phyloP scores from a whole-genome alignment of 2,329 filamentous ascomycete species.

The Domatiomyces globalis region DNA sequence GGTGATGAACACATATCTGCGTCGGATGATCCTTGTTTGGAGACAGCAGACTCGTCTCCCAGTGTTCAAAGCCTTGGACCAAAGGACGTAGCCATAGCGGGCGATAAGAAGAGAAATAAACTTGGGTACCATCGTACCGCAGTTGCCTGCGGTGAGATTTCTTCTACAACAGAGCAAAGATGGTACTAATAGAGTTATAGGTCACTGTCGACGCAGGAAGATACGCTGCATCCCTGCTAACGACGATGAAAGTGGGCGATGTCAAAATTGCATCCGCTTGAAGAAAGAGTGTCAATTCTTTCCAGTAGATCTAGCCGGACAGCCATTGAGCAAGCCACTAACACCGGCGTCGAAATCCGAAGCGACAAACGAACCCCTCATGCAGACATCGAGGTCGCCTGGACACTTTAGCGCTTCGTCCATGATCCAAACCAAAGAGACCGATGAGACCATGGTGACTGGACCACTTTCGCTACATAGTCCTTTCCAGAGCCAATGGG shows the following conservation, averaged over 20 bases:
- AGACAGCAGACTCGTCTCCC: slow-evolving; percentile 27
- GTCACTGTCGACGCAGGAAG: slow-evolving; percentile 82
- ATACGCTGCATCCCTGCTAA: slow-evolving; percentile 74
- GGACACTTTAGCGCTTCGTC: not conserved
- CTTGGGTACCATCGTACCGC: slow-evolving; percentile 90
- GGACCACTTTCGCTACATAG: not conserved
- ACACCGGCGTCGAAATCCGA: not conserved
- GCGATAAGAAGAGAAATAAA: slow-evolving; percentile 70
- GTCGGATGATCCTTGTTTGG: not conserved
- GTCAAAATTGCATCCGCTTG: slow-evolving; percentile 81
- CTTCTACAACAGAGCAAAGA: slow-evolving; percentile 1
- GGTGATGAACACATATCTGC: not conserved
- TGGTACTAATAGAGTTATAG: slow-evolving; percentile 34
- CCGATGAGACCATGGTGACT: not conserved
- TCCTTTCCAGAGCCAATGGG: not conserved
- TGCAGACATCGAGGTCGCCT: not conserved
- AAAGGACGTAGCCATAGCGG: slow-evolving; percentile 26
- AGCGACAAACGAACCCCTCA: not conserved
- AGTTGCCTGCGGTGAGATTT: slow-evolving; percentile 77
- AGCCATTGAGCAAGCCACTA: not conserved
- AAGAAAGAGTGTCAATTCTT: slow-evolving; percentile 92
- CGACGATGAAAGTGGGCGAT: slow-evolving; percentile 60
- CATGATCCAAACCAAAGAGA: not conserved
- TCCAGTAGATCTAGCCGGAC: slow-evolving; percentile 60
- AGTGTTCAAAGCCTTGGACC: slow-evolving; percentile 31